Base-by-base conservation (phyloP, 2,329 filamentous ascomycete genomes). In the Tolypocladium endophyticum region DNA sequence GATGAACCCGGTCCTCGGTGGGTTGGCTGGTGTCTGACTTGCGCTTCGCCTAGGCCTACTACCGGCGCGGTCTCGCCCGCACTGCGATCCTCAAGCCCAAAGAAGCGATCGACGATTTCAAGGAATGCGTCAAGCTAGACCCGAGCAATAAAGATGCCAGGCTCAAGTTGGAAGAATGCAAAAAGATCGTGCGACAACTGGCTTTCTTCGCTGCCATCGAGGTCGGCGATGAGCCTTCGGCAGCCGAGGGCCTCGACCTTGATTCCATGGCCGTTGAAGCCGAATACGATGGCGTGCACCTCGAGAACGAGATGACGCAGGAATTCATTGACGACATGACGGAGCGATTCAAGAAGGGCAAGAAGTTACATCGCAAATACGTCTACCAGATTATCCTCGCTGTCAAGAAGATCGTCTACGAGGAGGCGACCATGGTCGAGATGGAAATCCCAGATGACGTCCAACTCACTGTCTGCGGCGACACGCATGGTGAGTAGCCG, bases 301-400 rank as follows among this genome's bases (percentile, higher is more conserved):
- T 99, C 58, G 87, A 83, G 45, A 82, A 87, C 57, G 82, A 89
- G 72, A 99, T 99, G 92, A 97, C 93, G 1, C 85, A 93, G 66
- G 93, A 97, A 68, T 99, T 99, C 70, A 90, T 99, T 68, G 89
- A 95, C 68, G 93, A 99, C 77, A 97, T 97, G 93, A 93, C 91
- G 60, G 84, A 94, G 73, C 82, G 94, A 38, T 99, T 99, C 83
- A 96, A 95, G 83, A 87, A 84, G 57, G 94, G 94, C 71, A 97
- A 99, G 82, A 93, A 90, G 76, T 82, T 99, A 60, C 91, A 94
- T 74, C 87, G 86, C 77, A 99, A 97, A 82, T 99, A 97, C 71
- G 94, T 93, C 65, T 97, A 93, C 79, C 91, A 97, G 77, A 99
- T 99, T 70, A 83, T 99, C 68, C 78, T 97, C 67, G 89, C 90